Percentiles rank a stretch among this genome's conserved stretches.
phyloP scores from a whole-genome alignment of 2,329 filamentous ascomycete genomes.

The Xylaria sp. region DNA sequence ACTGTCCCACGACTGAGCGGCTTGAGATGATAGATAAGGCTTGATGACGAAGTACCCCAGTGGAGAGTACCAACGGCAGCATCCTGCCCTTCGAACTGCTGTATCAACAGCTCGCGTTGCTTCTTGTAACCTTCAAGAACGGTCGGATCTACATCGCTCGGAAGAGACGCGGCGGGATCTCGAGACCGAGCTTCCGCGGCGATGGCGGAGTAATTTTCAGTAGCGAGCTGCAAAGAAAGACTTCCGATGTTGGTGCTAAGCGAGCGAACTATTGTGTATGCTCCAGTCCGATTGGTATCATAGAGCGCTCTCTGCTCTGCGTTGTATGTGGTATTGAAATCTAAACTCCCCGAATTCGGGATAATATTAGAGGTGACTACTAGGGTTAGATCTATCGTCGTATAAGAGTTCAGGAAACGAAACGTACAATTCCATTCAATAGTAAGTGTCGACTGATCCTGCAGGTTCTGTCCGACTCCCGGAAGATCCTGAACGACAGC shows the following conservation, averaged over 20 bases:
- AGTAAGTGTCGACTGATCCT: conserved; percentile 48
- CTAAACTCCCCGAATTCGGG: conserved; percentile 46
- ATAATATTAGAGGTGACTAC: conserved; percentile 39
- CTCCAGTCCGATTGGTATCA: conserved; percentile 35
- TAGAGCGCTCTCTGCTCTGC: conserved; percentile 49
- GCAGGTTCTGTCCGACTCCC: conserved; percentile 60
- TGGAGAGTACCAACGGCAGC: conserved; percentile 43
- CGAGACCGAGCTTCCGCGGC: conserved; percentile 46
- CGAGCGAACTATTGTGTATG: conserved; percentile 32
- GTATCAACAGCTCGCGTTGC: conserved; percentile 49
- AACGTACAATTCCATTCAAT: conserved; percentile 39
- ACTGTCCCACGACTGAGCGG: conserved; percentile 55
- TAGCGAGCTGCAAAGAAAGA: conserved; percentile 49
- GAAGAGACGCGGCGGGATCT: conserved; percentile 50
- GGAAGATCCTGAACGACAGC: conserved; percentile 56
- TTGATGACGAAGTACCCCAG: conserved; percentile 46
- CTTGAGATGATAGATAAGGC: conserved; percentile 51
- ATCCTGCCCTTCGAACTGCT: conserved; percentile 43
- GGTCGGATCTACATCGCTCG: conserved; percentile 47
- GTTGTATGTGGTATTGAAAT: conserved; percentile 49
- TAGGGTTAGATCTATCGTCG: conserved; percentile 22
- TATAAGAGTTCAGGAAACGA: neutral
- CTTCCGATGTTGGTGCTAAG: conserved; percentile 34
- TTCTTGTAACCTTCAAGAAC: conserved; percentile 53
- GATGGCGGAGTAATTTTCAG: conserved; percentile 46